Evolutionary conservation across 75 land plant species (phyloP), one percentile per base, ranked within the genome.

Genomic region (Azolla pinnata): DNA sequence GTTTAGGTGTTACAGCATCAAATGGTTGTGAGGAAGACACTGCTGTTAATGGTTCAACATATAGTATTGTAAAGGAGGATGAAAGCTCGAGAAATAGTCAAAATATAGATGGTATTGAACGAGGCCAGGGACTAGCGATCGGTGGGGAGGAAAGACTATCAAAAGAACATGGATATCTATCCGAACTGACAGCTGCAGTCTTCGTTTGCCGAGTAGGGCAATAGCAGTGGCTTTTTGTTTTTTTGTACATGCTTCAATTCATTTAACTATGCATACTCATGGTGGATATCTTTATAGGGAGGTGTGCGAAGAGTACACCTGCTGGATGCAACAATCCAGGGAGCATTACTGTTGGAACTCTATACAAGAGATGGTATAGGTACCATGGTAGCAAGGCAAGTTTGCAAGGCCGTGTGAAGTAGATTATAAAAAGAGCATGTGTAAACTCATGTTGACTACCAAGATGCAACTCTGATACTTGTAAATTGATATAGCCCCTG

Each of bases 351-450:
- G 14, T 65, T 86, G 25, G 99, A 95, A 65, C 56, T 95, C 42
- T 95, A 81, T 64, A 84, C 84, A 56, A 90, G 99, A 65, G 99
- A 95, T 86, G 99, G 99, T 57, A 75, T 86, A 44, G 99, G 99
- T 12, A 95, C 99, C 19, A 95, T 95, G 99, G 79, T 95, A 20
- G 91, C 97, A 31, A 95, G 90, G 99, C 83, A 61, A 50, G 53
- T 48, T 30, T 20, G 19, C 56, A 26, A 27, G 29, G 24, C n/a
- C 24, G n/a, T n/a, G n/a, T n/a, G n/a, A n/a, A n/a, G n/a, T n/a
- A n/a, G n/a, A n/a, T n/a, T n/a, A n/a, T n/a, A n/a, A n/a, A n/a
- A n/a, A n/a, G n/a, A n/a, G n/a, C n/a, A n/a, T n/a, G n/a, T n/a
- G n/a, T n/a, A n/a, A n/a, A n/a, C n/a, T n/a, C n/a, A n/a, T n/a